Evolutionary conservation across 1,139 yeast species (phyloP), one percentile per base, ranked within the genome.

Genomic region (Debaryomycetaceae sp.): DNA sequence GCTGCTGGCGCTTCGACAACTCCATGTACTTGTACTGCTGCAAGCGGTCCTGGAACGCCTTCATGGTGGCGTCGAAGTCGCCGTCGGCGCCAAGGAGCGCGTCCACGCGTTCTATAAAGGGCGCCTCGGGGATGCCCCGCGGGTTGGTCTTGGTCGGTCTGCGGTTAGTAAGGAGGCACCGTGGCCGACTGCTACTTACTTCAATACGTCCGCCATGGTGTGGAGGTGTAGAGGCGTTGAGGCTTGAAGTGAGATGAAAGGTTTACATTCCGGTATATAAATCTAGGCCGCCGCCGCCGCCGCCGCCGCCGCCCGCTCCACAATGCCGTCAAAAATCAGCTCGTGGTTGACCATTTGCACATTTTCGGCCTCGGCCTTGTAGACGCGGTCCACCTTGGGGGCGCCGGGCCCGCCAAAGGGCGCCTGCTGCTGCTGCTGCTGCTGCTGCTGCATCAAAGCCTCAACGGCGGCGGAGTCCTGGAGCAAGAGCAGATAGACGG

Each of bases 51-150:
- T 86, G 86, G 58, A 86, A 81, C 52, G 82, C 64, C 32, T 67
- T 61, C 66, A 86, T 76, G 22, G 78, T 67, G 24, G 67, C 55
- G 35, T 83, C 88, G 37, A 83, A 88, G 45, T 85, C 91, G n/a
- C 48, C 44, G 32, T 74, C 83, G 4, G 77, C 71, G 45, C 75
- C 67, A 44, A 88, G 73, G 44, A 78, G 75, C 36, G 76, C 80
- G 38, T 79, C 93, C 13, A 91, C 94, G 38, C 78, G 76, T 40
- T 84, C 95, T 38, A 93, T 80, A 54, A 93, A 91, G 17, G 95
- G 96, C 1, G 98, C 98, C 49, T 84, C 84, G 8, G 98, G 99
- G 36, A 91, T 91, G 2, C 98, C 98, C 42, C 97, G 71, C 15
- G 96, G 91, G 48, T 89, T 89, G 27, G 79, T 57, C 28, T 67